Base-by-base conservation (phyloP, 2,329 filamentous ascomycete species). In the Ceratocystis destructans region DNA sequence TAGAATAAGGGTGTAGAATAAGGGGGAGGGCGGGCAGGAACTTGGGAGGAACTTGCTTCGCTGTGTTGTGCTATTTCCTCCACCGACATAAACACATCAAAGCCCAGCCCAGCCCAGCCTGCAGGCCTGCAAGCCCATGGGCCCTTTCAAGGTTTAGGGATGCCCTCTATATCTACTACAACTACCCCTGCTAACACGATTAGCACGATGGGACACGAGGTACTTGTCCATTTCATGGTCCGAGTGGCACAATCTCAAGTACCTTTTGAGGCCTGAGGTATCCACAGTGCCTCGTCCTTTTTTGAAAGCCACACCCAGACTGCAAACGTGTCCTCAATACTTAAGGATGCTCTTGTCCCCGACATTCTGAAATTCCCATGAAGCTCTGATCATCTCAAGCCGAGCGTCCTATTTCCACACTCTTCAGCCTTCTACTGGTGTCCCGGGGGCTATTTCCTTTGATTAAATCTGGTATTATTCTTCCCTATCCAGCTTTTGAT, bases 311-410 rank as follows among this genome's bases (percentile, higher is more conserved):
- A 64, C 64, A 28, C 64, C 61, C 50, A 66, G 53, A 55, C n/a
- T 46, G 59, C 59, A 64, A 67, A 68, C 67, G 67, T 68, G 67
- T 68, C 67, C 67, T 68, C 67, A 68, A 65, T 68, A 68, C 65
- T 65, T 68, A 68, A 68, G 65, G 55, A 66, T 65, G 67, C 22
- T 46, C 46, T 64, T 28, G 62, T 66, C 64, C 64, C 67, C 61
- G 41, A 61, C 31, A n/a, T 59, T 50, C 57, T 15, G 46, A 25
- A 8, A 33, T 7, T 31, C 41, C 64, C 46, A 25, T 64, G 37
- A 31, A 57, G 53, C 45, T 48, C 61, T 62, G 64, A 55, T 57
- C 46, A 61, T 66, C 41, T 63, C 66, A 65, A 68, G 66, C 57
- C 66, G 61, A 68, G 66, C 66, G 66, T 68, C 61, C 64, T 68